Conservation (phyloP, 495 filamentous ascomycete species). For the Annulohypoxylon bovei region DNA sequence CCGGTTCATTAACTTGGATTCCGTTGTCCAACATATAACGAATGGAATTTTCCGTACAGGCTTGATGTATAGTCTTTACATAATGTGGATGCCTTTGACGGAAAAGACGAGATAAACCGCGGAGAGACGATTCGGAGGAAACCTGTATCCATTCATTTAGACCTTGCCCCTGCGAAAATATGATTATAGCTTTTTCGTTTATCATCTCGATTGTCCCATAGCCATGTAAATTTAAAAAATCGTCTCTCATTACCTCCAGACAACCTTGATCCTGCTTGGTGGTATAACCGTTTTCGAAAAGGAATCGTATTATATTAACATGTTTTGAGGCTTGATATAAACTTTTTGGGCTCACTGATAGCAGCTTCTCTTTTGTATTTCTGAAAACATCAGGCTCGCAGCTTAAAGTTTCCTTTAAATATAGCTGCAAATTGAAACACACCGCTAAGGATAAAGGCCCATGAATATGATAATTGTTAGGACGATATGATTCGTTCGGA, state of each 20-base stretch:
- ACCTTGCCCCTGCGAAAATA: neutral
- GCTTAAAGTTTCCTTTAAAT: constrained; percentile 8
- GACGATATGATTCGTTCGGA: neutral
- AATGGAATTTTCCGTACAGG: neutral
- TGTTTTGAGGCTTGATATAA: too few species aligned
- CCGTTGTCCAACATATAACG: neutral
- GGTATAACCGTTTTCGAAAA: constrained; percentile 5
- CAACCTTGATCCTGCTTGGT: neutral
- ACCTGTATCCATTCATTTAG: neutral
- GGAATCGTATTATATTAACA: neutral
- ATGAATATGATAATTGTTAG: neutral
- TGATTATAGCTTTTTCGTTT: neutral
- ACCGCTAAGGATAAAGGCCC: neutral
- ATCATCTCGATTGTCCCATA: too few species aligned
- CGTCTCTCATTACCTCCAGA: too few species aligned
- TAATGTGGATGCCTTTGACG: neutral
- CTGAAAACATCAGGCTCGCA: constrained; percentile 7
- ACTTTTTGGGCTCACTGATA: too few species aligned
- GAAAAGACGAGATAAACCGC: neutral
- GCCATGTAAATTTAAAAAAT: too few species aligned
- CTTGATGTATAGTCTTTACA: neutral
- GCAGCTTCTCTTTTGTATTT: constrained; percentile 5
- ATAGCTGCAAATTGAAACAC: constrained; percentile 4
- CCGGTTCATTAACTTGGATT: neutral
- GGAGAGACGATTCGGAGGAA: neutral